A percentile compares a stretch with the other conserved stretches of the same genome.
Conservation (phyloP, 106 monocot species). For the Acorus gramineus region DNA sequence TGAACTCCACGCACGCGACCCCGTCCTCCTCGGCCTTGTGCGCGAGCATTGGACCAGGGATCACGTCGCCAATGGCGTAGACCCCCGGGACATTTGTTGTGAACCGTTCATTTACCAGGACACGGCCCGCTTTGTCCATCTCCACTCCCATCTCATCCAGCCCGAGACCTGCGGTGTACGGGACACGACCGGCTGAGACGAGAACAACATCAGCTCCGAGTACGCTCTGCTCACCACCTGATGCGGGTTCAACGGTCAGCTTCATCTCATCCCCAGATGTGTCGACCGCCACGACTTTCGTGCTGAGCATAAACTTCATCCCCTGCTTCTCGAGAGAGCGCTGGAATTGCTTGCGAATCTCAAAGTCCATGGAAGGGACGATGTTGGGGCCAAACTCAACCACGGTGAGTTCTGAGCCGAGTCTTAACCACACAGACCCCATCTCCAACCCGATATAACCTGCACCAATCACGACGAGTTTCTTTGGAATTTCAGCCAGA, state of each 20-base stretch:
- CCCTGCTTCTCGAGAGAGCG: neutral
- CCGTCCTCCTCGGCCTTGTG: neutral
- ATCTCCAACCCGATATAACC: neutral
- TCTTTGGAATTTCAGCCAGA: neutral
- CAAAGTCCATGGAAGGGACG: neutral
- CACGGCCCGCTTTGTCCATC: neutral
- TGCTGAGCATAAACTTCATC: neutral
- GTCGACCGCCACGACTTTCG: neutral
- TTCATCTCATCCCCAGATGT: neutral
- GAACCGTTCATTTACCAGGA: neutral
- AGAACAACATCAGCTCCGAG: neutral
- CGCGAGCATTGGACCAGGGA: neutral
- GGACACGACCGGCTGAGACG: neutral
- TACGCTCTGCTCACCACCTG: neutral
- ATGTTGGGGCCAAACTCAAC: neutral
- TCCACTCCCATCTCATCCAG: neutral
- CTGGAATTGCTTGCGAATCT: neutral
- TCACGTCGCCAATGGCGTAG: constrained; percentile 1
- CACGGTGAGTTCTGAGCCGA: neutral
- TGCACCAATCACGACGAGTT: neutral
- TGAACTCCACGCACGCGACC: neutral
- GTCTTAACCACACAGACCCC: neutral
- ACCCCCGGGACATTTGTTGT: neutral
- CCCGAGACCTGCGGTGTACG: neutral
- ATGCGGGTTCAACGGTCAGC: neutral